Evolutionary conservation across 2,329 filamentous ascomycete genomes (phyloP).

Genomic region (Emmonsiellopsis sp.): DNA sequence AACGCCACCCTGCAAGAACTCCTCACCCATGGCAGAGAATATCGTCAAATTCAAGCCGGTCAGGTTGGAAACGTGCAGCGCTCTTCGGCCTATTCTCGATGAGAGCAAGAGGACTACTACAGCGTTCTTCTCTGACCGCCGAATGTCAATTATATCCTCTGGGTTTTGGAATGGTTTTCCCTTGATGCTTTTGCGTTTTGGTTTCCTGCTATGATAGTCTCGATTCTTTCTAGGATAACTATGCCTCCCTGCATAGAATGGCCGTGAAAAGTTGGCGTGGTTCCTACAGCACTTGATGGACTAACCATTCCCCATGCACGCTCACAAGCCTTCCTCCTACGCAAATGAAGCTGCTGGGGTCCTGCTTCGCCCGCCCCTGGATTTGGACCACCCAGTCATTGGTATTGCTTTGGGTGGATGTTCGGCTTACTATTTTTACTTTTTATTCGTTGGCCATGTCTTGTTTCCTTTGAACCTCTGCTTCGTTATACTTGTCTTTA

Average conservation of each 20-base stretch:
- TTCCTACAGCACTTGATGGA: no score
- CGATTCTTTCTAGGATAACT: background rate
- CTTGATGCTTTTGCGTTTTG: background rate
- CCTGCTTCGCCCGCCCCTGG: no score
- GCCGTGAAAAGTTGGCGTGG: no score
- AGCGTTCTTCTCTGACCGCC: background rate
- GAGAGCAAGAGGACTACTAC: background rate
- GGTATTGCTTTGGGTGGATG: no score
- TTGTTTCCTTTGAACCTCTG: no score
- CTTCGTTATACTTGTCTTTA: background rate
- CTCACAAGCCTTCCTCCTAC: no score
- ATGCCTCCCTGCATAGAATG: background rate
- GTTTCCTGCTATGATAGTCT: background rate
- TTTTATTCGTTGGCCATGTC: no score
- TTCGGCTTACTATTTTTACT: no score
- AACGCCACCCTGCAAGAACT: constrained; percentile 37
- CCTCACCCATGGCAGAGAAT: constrained; percentile 34
- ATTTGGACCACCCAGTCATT: no score
- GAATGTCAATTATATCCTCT: background rate
- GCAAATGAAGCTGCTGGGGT: no score
- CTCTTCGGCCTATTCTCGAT: constrained; percentile 1
- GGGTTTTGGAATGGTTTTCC: background rate
- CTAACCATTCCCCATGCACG: no score
- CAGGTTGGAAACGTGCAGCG: constrained; percentile 25
- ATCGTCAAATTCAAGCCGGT: constrained; percentile 34